These are phyloP conservation scores for Beauveria medogensis DNA, from an alignment of 2,329 filamentous ascomycete genomes.

Conservation along the genomic window DNA sequence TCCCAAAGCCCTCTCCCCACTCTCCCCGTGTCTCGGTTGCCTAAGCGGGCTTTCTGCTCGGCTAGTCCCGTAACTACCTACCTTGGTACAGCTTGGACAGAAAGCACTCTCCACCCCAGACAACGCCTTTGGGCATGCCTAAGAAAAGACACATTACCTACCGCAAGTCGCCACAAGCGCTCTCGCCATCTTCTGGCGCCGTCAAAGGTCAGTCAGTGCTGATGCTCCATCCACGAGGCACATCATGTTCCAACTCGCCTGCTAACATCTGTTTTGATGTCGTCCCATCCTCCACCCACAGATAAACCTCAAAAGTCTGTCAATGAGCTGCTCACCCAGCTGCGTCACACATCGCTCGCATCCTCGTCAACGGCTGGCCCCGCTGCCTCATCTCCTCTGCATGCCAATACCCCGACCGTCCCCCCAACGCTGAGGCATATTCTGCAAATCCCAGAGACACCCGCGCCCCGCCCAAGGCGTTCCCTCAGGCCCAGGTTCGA, in stretches of 20 bases:
- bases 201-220: slow-evolving; percentile 1
- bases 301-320: slow-evolving; percentile 35
- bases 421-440: slow-evolving; percentile 52
- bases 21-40: too few species aligned
- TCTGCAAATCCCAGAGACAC: slow-evolving; percentile 51
- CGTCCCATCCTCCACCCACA: slow-evolving; percentile 15
- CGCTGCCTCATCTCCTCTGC: slow-evolving; percentile 14
- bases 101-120: neutral
- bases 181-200: slow-evolving; percentile 34
- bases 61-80: neutral
- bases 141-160: slow-evolving; percentile 54
- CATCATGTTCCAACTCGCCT: neutral
- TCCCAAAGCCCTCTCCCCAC: too few species aligned
- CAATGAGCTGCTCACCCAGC: slow-evolving; percentile 51
- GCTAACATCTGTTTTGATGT: slow-evolving; percentile 15
- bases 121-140: slow-evolving; percentile 40
- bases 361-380: slow-evolving; percentile 19
- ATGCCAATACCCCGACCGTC: slow-evolving; percentile 40
- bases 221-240: neutral
- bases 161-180: slow-evolving; percentile 44
- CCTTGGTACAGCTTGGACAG: neutral
- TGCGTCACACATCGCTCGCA: slow-evolving; percentile 39
- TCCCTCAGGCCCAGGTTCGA: slow-evolving; percentile 34
- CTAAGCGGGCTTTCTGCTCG: neutral
- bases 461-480: slow-evolving; percentile 41